These are phyloP conservation scores for Kuraishia capsulata DNA, from an alignment of 805 yeast species.

Conservation along the genomic window DNA sequence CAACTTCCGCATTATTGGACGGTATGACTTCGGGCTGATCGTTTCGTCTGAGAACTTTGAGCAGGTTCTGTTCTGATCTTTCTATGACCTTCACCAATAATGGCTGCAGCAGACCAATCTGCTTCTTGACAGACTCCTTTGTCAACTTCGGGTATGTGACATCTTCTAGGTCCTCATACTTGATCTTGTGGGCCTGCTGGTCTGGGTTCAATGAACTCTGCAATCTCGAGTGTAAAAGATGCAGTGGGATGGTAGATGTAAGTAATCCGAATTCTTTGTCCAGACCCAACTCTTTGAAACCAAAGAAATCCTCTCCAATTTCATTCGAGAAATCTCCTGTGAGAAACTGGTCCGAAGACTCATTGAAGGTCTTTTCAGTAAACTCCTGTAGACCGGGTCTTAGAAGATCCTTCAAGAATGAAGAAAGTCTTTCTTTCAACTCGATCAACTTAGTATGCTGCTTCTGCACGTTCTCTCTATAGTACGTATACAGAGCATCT, in stretches of 20 bases:
- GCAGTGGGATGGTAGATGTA: slow-evolving; percentile 82
- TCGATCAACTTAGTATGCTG: slow-evolving; percentile 65
- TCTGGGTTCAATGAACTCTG: slow-evolving; percentile 45
- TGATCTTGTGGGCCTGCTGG: slow-evolving; percentile 36
- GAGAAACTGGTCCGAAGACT: slow-evolving; percentile 87
- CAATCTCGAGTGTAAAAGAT: slow-evolving; percentile 70
- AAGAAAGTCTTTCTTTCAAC: slow-evolving; percentile 54
- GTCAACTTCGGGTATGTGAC: slow-evolving; percentile 43
- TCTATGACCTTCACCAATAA: slow-evolving; percentile 34
- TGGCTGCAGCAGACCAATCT: slow-evolving; percentile 50
- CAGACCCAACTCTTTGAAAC: slow-evolving; percentile 87
- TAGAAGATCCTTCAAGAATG: slow-evolving; percentile 67
- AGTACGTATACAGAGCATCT: slow-evolving; percentile 63
- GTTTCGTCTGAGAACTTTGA: slow-evolving; percentile 34
- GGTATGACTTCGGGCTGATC: slow-evolving; percentile 17
- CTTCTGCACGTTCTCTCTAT: slow-evolving; percentile 61
- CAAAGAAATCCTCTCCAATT: slow-evolving; percentile 96
- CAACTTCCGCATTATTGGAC: slow-evolving; percentile 33
- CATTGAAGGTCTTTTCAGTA: slow-evolving; percentile 72
- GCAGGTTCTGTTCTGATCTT: slow-evolving; percentile 30
- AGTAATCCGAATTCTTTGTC: slow-evolving; percentile 86
- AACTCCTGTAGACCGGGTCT: slow-evolving; percentile 70
- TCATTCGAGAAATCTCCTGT: slow-evolving; percentile 94
- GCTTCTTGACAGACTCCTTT: slow-evolving; percentile 39
- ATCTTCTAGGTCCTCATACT: slow-evolving; percentile 58